Percentiles rank a stretch among this genome's conserved stretches.
Conservation (phyloP, 805 yeast genomes). For the Kluyveromyces starmeri region DNA sequence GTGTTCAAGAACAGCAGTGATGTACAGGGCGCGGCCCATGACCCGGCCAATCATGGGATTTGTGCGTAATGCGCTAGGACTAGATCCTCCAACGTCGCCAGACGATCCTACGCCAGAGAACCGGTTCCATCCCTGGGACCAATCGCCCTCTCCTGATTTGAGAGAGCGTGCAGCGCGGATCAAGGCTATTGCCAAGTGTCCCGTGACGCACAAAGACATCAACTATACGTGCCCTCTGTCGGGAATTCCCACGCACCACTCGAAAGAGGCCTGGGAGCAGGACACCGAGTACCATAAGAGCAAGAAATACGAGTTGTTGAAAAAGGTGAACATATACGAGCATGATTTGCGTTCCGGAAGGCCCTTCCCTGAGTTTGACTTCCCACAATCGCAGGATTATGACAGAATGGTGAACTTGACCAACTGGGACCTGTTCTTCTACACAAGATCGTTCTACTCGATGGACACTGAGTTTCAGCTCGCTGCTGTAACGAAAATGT, state of each 20-base stretch:
- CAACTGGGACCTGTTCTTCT: constrained; percentile 89
- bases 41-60: constrained; percentile 29
- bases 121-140: constrained; percentile 83
- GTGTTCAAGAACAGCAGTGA: neutral
- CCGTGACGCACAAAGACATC: constrained; percentile 75
- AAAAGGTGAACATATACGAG: constrained; percentile 84
- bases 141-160: constrained; percentile 79
- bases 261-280: constrained; percentile 77
- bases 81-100: constrained; percentile 57
- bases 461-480: constrained; percentile 96
- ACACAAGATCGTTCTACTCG: constrained; percentile 85
- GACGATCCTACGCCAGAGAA: constrained; percentile 64
- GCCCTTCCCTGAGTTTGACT: constrained; percentile 89
- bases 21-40: constrained; percentile 2
- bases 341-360: constrained; percentile 93
- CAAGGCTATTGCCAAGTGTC: constrained; percentile 80
- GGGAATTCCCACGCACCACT: constrained; percentile 95
- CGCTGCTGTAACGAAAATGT: constrained; percentile 90
- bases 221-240: constrained; percentile 84
- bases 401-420: constrained; percentile 71
- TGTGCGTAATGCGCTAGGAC: constrained; percentile 40
- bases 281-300: constrained; percentile 65
- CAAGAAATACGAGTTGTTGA: constrained; percentile 62
- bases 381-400: constrained; percentile 69
- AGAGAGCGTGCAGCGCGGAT: constrained; percentile 89